A percentile compares a stretch with the other conserved stretches of the same genome.
These are phyloP conservation scores for Septoria petroselini DNA, from an alignment of 2,329 filamentous ascomycete species.

Conservation along the genomic window DNA sequence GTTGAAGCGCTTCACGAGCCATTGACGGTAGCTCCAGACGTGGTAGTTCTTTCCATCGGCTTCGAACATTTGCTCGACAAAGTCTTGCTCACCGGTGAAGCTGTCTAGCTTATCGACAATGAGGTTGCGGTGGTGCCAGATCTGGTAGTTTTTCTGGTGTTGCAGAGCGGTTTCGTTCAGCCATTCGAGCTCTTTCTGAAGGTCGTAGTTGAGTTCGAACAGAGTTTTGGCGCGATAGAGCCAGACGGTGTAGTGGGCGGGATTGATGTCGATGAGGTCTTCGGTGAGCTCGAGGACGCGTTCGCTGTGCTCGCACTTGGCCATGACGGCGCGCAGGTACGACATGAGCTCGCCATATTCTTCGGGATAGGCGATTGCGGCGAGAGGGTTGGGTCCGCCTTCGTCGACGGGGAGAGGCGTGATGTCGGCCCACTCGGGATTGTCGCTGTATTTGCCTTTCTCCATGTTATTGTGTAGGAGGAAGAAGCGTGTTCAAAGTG, in stretches of 20 bases:
- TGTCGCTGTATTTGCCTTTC: conserved; percentile 56
- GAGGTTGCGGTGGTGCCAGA: conserved; percentile 70
- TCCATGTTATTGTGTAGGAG: background rate
- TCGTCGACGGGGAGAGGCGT: conserved; percentile 80
- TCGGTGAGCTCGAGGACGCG: conserved; percentile 79
- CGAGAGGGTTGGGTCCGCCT: conserved; percentile 70
- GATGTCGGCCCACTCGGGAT: conserved; percentile 80
- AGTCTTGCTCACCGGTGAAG: conserved; percentile 59
- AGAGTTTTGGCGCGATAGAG: conserved; percentile 84
- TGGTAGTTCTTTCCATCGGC: conserved; percentile 97
- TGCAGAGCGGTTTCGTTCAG: conserved; percentile 77
- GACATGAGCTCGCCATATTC: conserved; percentile 90
- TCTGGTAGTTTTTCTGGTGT: conserved; percentile 98
- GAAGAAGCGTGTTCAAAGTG: background rate
- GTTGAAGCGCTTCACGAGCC: conserved; percentile 64
- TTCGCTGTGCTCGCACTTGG: conserved; percentile 74
- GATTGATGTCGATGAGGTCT: conserved; percentile 87
- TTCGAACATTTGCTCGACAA: conserved; percentile 75
- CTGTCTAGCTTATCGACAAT: conserved; percentile 52
- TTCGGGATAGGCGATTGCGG: conserved; percentile 86
- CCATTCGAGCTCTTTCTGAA: conserved; percentile 76
- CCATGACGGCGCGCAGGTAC: conserved; percentile 93
- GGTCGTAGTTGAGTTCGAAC: conserved; percentile 61
- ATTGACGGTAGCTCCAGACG: conserved; percentile 92
- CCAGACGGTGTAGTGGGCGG: conserved; percentile 98